Base-by-base conservation (phyloP, 495 filamentous ascomycete species). In the Hypoxylon rickii region DNA sequence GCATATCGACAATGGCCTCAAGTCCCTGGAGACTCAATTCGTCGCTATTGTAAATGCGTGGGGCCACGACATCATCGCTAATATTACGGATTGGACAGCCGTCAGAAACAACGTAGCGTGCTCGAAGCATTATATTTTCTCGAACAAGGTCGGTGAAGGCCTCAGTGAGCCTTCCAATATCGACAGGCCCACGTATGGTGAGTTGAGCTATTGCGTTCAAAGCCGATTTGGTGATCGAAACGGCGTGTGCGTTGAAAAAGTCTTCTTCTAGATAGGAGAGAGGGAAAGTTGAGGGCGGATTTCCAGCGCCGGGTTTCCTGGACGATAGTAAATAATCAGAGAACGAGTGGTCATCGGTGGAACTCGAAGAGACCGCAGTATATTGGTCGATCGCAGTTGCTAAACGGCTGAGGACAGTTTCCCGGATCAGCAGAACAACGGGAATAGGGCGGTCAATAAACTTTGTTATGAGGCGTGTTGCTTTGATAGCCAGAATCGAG, bases 401-500 rank as follows among this genome's bases (percentile, higher is more conserved):
- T 13, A 58, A 49, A 31, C 18, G 18, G 3, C 21, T 19, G 8
- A 52, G 18, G n/a, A 26, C 17, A 16, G 40, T 38, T n/a, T 58
- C 40, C 22, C 36, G 33, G 20, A 51, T 40, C 13, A 58, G 18
- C 3, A 55, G 18, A 24, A 18, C 22, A 33, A 55, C 24, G 24
- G 33, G 55, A 54, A 46, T 49, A 12, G 15, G 29, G 13, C 33
- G 31, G 17, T 17, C 48, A 24, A 56, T 22, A 41, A 32, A 34
- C 40, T 34, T 18, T 24, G 26, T 34, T 38, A 51, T 33, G 15
- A 31, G 16, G 42, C 16, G 58, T 29, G 63, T 45, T 15, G 53
- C 18, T 8, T 37, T 32, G 20, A 70, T 46, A 17, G 64, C 57
- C 3, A 48, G 34, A 3, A 70, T 18, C 20, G 67, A 70, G 47